Evolutionary conservation across 2,329 filamentous ascomycete species (phyloP).

Genomic region (Colletotrichum sojae): DNA sequence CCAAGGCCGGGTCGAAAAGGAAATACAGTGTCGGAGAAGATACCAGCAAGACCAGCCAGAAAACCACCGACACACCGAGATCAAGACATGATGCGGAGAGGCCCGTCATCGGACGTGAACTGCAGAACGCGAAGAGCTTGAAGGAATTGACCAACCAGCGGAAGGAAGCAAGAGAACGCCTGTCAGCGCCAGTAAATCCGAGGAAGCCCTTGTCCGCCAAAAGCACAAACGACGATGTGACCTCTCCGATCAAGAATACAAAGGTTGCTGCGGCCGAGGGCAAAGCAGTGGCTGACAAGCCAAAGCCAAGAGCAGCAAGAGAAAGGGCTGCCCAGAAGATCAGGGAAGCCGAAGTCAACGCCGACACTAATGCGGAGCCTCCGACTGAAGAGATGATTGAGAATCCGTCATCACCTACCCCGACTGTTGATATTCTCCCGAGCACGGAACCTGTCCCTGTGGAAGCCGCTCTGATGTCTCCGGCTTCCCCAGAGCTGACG

Average conservation of each 20-base stretch:
- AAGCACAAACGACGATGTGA: slow-evolving; percentile 72
- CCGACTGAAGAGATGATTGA: slow-evolving; percentile 15
- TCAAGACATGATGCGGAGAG: slow-evolving; percentile 47
- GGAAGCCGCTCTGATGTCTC: slow-evolving; percentile 59
- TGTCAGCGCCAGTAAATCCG: slow-evolving; percentile 46
- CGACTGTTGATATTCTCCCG: slow-evolving; percentile 34
- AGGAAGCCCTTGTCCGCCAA: slow-evolving; percentile 69
- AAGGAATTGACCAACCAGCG: slow-evolving; percentile 61
- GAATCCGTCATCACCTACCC: slow-evolving; percentile 21
- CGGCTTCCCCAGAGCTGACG: slow-evolving; percentile 64
- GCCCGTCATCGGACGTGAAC: slow-evolving; percentile 40
- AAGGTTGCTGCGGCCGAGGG: slow-evolving; percentile 49
- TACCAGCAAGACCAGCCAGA: slow-evolving; percentile 48
- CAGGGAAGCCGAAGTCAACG: slow-evolving; percentile 45
- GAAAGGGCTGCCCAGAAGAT: slow-evolving; percentile 46
- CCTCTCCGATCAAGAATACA: slow-evolving; percentile 68
- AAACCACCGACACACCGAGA: slow-evolving; percentile 44
- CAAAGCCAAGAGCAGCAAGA: slow-evolving; percentile 51
- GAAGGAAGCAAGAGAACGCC: slow-evolving; percentile 56
- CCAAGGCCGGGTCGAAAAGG: slow-evolving; percentile 69
- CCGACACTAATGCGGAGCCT: neutral
- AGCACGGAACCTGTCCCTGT: slow-evolving; percentile 51
- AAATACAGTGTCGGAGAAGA: slow-evolving; percentile 72
- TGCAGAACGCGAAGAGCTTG: slow-evolving; percentile 58
- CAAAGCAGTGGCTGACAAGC: slow-evolving; percentile 19